Evolutionary conservation across 208 protist genomes (phyloP).

Genomic region (Strigomonas galati): DNA sequence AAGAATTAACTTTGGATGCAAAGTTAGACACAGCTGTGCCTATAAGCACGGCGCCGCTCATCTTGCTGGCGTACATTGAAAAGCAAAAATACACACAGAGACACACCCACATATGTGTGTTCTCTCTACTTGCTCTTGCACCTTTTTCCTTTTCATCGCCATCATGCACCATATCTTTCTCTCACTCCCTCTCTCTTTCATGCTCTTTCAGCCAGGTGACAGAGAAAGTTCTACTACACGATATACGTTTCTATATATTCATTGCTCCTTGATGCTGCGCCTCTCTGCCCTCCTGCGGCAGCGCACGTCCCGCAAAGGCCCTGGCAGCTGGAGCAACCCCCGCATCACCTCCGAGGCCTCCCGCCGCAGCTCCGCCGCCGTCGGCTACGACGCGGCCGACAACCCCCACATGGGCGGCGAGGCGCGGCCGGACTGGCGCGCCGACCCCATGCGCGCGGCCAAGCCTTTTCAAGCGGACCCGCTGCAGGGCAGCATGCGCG

Average conservation of each 20-base stretch:
- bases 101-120: too few relatives aligned
- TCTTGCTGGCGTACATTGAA: too few relatives aligned
- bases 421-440: slow-evolving; percentile 42
- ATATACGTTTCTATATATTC: neutral
- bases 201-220: neutral
- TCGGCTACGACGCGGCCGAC: slow-evolving; percentile 15
- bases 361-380: neutral
- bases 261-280: slow-evolving; percentile 8
- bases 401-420: slow-evolving; percentile 15
- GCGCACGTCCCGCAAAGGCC: slow-evolving; percentile 60
- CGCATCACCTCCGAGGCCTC: slow-evolving; percentile 15
- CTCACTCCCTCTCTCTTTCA: too few relatives aligned
- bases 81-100: too few relatives aligned
- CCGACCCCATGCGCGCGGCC: slow-evolving; percentile 22
- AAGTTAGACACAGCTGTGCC: too few relatives aligned
- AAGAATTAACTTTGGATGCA: too few relatives aligned
- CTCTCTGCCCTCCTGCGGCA: slow-evolving; percentile 15
- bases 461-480: slow-evolving; percentile 17
- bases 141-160: too few relatives aligned
- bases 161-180: too few relatives aligned
- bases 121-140: too few relatives aligned
- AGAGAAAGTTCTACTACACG: neutral
- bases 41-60: too few relatives aligned
- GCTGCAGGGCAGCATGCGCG: slow-evolving; percentile 6
- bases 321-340: slow-evolving; percentile 54